Conservation (phyloP, 345 rosid genomes). For the Eucalyptus pauciflora region DNA sequence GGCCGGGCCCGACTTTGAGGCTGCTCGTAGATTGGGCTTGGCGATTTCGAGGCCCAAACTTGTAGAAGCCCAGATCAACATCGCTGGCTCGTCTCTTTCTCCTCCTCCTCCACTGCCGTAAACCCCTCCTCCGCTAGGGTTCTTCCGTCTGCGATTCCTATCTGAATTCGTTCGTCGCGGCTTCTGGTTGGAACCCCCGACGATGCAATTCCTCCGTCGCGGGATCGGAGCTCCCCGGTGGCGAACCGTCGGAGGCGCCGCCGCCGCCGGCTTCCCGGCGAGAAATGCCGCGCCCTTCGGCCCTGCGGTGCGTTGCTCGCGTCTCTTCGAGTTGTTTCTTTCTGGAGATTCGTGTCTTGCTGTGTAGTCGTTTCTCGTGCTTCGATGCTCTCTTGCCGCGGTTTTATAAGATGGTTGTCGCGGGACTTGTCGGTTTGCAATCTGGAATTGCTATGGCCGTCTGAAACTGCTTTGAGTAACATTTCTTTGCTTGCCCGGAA, state of each 20-base stretch:
- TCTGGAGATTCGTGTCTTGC: neutral
- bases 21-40: neutral
- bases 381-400: neutral
- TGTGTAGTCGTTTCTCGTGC: neutral
- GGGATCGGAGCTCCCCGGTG: neutral
- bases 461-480: neutral
- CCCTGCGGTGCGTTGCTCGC: neutral
- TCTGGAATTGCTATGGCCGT: neutral
- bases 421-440: neutral
- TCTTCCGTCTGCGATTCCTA: neutral
- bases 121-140: neutral
- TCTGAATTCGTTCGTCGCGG: neutral
- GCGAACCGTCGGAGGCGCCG: neutral
- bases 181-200: neutral
- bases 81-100: neutral
- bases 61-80: neutral
- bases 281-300: neutral
- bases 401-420: neutral
- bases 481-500: neutral
- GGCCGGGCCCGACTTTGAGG: neutral
- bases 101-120: neutral
- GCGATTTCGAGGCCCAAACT: neutral
- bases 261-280: neutral
- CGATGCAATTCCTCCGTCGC: neutral
- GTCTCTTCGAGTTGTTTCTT: neutral